Conservation (phyloP, 139 green algal genomes). For the Dunaliella primolecta region DNA sequence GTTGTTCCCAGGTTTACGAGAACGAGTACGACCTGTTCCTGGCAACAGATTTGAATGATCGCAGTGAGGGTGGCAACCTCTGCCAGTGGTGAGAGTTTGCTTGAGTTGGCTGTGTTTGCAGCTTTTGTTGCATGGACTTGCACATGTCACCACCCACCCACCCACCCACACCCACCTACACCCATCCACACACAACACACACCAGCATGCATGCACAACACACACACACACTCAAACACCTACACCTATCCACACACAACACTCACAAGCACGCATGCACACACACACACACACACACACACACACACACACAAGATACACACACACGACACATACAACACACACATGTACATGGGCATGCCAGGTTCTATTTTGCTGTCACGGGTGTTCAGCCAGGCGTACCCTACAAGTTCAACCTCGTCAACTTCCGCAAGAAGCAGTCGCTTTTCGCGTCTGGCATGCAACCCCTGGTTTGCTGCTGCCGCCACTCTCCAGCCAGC, state of each 20-base stretch:
- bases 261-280: no score
- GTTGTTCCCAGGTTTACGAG: conserved; percentile 40
- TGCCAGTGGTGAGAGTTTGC: conserved; percentile 33
- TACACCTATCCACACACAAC: not conserved
- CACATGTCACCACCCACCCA: not conserved
- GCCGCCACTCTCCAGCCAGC: not conserved
- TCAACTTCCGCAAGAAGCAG: conserved; percentile 54
- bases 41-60: conserved; percentile 50
- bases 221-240: not conserved
- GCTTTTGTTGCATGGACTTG: not conserved
- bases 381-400: conserved; percentile 26
- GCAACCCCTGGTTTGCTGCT: conserved; percentile 42
- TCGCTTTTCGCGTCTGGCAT: conserved; percentile 43
- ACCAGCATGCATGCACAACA: not conserved
- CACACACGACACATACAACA: not conserved
- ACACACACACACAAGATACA: not conserved
- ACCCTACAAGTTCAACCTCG: conserved; percentile 62
- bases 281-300: not conserved
- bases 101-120: not conserved
- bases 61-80: conserved; percentile 40
- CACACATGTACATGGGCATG: not conserved
- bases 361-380: conserved; percentile 56
- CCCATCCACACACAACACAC: no score
- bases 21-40: conserved; percentile 74
- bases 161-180: no score